Evolutionary conservation across 2,329 filamentous ascomycete genomes (phyloP).

Genomic region (Paramyrothecium roridum): DNA sequence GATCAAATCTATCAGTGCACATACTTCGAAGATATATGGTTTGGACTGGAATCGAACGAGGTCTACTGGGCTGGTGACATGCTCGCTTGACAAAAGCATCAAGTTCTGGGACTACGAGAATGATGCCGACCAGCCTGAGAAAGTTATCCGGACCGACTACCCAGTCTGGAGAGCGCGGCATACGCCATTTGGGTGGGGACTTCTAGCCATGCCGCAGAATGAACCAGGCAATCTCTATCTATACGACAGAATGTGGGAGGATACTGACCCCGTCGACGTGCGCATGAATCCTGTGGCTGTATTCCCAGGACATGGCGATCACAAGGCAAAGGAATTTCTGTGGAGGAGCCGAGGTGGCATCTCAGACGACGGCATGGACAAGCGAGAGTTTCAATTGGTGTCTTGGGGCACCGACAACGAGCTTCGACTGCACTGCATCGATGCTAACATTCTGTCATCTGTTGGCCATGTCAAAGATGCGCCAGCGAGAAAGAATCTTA

Average conservation of each 20-base stretch:
- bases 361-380: slow-evolving; percentile 66
- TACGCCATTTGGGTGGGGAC: slow-evolving; percentile 81
- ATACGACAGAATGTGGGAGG: slow-evolving; percentile 63
- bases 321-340: slow-evolving; percentile 85
- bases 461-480: slow-evolving; percentile 73
- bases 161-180: slow-evolving; percentile 90
- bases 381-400: slow-evolving; percentile 88
- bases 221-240: slow-evolving; percentile 82
- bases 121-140: slow-evolving; percentile 63
- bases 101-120: slow-evolving; percentile 84
- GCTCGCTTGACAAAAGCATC: slow-evolving; percentile 86
- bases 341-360: slow-evolving; percentile 76
- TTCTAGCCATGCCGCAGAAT: slow-evolving; percentile 89
- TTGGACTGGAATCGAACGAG: slow-evolving; percentile 88
- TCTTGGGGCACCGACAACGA: slow-evolving; percentile 89
- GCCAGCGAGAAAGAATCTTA: slow-evolving; percentile 60
- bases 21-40: slow-evolving; percentile 91
- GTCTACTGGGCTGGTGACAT: slow-evolving; percentile 73
- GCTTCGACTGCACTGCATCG: slow-evolving; percentile 72
- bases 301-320: slow-evolving; percentile 59
- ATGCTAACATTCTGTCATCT: slow-evolving; percentile 58
- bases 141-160: slow-evolving; percentile 77
- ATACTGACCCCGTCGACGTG: slow-evolving; percentile 40
- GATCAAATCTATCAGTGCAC: slow-evolving; percentile 79
- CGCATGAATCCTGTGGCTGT: slow-evolving; percentile 49